Conservation (phyloP, 2,329 filamentous ascomycete genomes). For the Phialemonium atrogriseum region DNA sequence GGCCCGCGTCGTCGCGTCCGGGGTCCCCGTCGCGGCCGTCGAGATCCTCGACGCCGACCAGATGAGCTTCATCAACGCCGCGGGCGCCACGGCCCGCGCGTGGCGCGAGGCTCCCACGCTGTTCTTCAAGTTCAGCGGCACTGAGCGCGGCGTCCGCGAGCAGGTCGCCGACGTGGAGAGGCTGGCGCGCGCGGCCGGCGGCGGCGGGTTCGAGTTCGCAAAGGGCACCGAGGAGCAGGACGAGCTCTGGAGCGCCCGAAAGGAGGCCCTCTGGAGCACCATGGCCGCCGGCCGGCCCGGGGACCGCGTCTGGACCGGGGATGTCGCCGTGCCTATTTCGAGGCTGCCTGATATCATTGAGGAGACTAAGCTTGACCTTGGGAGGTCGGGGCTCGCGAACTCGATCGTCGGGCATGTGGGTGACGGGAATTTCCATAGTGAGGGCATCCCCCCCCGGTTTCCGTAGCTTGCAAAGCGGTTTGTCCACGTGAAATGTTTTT, state of each 20-base stretch:
- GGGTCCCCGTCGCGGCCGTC: constrained; percentile 81
- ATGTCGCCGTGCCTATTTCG: constrained; percentile 77
- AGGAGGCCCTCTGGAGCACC: constrained; percentile 76
- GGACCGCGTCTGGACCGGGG: constrained; percentile 78
- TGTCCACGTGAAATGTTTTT: too few relatives aligned
- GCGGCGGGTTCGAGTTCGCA: constrained; percentile 71
- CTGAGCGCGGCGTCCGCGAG: constrained; percentile 64
- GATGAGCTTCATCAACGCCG: constrained; percentile 63
- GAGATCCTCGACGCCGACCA: constrained; percentile 90
- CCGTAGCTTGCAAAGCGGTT: too few relatives aligned
- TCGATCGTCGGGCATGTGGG: constrained; percentile 65
- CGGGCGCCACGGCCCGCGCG: constrained; percentile 54
- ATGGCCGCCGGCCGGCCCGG: constrained; percentile 56
- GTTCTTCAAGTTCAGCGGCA: constrained; percentile 80
- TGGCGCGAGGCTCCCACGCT: constrained; percentile 71
- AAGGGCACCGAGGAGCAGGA: constrained; percentile 58
- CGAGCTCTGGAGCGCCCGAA: constrained; percentile 76
- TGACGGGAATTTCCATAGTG: constrained; percentile 57
- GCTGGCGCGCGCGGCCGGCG: constrained; percentile 53
- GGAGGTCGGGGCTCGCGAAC: constrained; percentile 64
- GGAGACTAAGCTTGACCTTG: constrained; percentile 64
- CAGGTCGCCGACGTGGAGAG: constrained; percentile 61
- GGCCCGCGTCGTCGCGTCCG: constrained; percentile 67
- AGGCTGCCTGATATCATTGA: constrained; percentile 68
- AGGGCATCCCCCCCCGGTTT: constrained; percentile 2